These are phyloP conservation scores for Chrysosporium queenslandicum DNA, from an alignment of 2,329 filamentous ascomycete species.

Conservation along the genomic window DNA sequence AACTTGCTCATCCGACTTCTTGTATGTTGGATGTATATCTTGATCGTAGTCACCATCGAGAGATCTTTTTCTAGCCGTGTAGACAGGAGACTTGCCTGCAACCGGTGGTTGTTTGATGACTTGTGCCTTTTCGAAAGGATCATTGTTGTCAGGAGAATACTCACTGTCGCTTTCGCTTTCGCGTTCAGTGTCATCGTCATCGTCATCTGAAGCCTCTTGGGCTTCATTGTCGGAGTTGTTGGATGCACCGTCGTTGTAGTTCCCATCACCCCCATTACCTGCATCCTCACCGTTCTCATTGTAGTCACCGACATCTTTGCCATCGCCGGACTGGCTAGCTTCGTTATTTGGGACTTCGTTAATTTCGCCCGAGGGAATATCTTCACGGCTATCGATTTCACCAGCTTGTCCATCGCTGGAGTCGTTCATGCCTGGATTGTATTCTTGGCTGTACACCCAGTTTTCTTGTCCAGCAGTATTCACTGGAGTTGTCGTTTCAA, in stretches of 20 bases:
- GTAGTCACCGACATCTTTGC: background rate
- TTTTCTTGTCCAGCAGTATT: background rate
- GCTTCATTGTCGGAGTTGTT: background rate
- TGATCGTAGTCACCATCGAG: background rate
- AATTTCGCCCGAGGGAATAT: no score
- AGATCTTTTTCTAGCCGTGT: background rate
- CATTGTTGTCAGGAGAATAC: background rate
- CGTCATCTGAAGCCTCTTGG: background rate
- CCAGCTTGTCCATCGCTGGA: background rate
- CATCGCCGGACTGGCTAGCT: background rate
- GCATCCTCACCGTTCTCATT: background rate
- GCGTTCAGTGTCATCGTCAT: background rate
- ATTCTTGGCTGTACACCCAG: background rate
- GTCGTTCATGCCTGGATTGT: background rate
- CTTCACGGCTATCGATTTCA: background rate
- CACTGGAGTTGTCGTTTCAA: background rate
- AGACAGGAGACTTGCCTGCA: background rate
- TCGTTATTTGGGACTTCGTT: no score
- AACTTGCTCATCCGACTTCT: background rate
- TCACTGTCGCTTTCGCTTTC: background rate
- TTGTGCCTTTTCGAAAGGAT: no score
- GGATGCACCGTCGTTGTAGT: background rate
- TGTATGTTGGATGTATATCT: background rate
- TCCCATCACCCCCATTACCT: background rate
- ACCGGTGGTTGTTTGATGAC: background rate